Percentiles rank a stretch among this genome's conserved stretches.
Conservation (phyloP, 352 stramenopile genomes). For the Globisporangium iwayamae region DNA sequence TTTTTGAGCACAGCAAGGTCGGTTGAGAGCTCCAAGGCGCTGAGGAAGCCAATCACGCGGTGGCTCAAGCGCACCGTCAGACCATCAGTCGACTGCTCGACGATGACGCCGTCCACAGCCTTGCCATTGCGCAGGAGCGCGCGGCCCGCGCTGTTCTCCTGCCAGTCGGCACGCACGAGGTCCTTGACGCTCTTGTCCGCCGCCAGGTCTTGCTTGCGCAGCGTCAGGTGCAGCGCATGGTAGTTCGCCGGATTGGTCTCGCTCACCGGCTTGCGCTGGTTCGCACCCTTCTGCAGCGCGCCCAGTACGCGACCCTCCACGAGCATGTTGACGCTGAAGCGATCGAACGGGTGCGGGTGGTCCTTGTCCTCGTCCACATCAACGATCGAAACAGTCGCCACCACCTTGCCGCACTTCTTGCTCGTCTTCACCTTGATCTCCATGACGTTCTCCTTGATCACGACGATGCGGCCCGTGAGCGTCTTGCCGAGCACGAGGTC, state of each 20-base stretch:
- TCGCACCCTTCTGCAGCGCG: constrained; percentile 68
- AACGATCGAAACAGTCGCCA: constrained; percentile 74
- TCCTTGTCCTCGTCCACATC: constrained; percentile 67
- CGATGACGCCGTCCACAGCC: constrained; percentile 62
- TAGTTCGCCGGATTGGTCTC: constrained; percentile 74
- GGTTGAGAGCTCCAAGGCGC: constrained; percentile 60
- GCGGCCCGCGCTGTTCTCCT: constrained; percentile 60
- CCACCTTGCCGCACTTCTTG: constrained; percentile 76
- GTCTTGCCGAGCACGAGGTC: constrained; percentile 64
- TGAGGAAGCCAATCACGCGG: constrained; percentile 60
- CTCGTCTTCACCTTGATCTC: constrained; percentile 78
- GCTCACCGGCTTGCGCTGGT: constrained; percentile 84
- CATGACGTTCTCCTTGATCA: constrained; percentile 81
- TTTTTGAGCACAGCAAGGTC: constrained; percentile 53
- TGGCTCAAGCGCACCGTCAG: constrained; percentile 72
- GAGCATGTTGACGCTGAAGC: constrained; percentile 69
- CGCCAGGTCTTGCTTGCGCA: constrained; percentile 52
- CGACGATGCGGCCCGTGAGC: constrained; percentile 62
- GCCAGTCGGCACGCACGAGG: constrained; percentile 74
- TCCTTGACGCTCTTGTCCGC: constrained; percentile 30
- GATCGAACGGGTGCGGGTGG: constrained; percentile 73
- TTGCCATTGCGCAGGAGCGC: constrained; percentile 60
- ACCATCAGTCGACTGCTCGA: constrained; percentile 52
- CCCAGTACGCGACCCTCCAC: constrained; percentile 67
- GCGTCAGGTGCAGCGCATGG: constrained; percentile 63